Base-by-base conservation (phyloP, 2,329 filamentous ascomycete genomes). In the Microcyclosporella mali region DNA sequence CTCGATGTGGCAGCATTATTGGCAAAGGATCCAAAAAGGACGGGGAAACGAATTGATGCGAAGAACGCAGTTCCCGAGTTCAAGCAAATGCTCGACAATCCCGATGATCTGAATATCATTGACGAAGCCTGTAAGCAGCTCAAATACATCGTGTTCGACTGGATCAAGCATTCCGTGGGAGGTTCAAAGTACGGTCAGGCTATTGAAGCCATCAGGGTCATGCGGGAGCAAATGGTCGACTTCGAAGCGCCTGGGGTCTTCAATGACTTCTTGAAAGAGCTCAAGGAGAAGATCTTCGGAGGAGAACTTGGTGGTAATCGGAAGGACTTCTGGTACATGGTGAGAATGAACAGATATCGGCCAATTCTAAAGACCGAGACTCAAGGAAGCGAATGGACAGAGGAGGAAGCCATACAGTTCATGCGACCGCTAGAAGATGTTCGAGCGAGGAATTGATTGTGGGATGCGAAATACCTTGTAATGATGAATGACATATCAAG, bases 61-160 rank as follows among this genome's bases (percentile, higher is more conserved):
- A 75, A 83, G 8, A 97, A 97, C 51, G 80, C 89, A 1, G 80
- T 97, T 4, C 88, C 92, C 0, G 86, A 90, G 46, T 95, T 95
- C 76, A 94, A 89, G 61, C 87, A 88, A 62, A 75, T 82, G 2
- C 71, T 97, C 12, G 72, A 53, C 19, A 40, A 78, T 6, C 68
- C 82, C 1, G 69, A 75, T 1, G 75, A 81, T 19, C 68, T 83
- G 1, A 68, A 75, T 1, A 72, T 76, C 3, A 77, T 94, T 40
- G 72, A 79, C 46, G 76, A 82, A 14, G 84, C 84, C 1, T 74
- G 81, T 4, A 78, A 81, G 51, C 86, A 94, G 58, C 85, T 97
- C 78, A 79, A 75, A 10, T 62, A 62, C 3, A 82, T 95, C 42
- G 77, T 94, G 33, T 74, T 80, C 45, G 69, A 72, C 6, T 77